Base-by-base conservation (phyloP, 2,329 filamentous ascomycete species). In the Stagonosporopsis chrysanthemi region DNA sequence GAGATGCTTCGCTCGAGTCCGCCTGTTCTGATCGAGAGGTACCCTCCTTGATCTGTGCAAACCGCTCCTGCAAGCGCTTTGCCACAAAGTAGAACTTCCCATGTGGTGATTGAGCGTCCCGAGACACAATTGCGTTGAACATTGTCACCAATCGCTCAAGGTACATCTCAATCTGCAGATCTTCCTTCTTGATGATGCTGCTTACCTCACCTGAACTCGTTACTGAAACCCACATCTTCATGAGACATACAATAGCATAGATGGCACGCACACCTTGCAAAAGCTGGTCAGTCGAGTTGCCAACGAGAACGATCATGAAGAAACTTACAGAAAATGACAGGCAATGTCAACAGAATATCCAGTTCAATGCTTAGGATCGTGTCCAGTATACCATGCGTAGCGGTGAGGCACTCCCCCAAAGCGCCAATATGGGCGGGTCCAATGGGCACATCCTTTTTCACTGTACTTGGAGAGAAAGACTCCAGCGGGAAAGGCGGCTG, bases 161-260 rank as follows among this genome's bases (percentile, higher is more conserved):
- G 57, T 79, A 80, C 52, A 74, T 64, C 33, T 83, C 80, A 23
- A 83, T 78, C n/a, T 76, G 72, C 9, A 83, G 70, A 40, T 79
- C 77, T 40, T 81, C 77, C 33, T 79, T 75, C 36, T 78, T 77
- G 70, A 84, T 81, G 52, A 83, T 77, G 59, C 76, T 81, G 46
- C 79, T 77, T 1, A 84, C 74, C 63, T 84, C 81, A 19, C 76
- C 76, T 4, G 81, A 80, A n/a, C 75, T 77, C 4, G 78, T 80
- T 6, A 82, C 78, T 1, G 83, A 82, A 44, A 85, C 83, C 72
- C 84, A 85, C 77, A 87, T 81, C 65, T 86, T 86, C 73, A 86
- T 84, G 7, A 87, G 76, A 29, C 85, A 81, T 6, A 86, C 82
- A 22, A 84, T 78, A 14, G 84, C 82, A 65, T 86, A 86, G 11